These are phyloP conservation scores for Calycina marina DNA, from an alignment of 2,329 filamentous ascomycete species.

Conservation along the genomic window DNA sequence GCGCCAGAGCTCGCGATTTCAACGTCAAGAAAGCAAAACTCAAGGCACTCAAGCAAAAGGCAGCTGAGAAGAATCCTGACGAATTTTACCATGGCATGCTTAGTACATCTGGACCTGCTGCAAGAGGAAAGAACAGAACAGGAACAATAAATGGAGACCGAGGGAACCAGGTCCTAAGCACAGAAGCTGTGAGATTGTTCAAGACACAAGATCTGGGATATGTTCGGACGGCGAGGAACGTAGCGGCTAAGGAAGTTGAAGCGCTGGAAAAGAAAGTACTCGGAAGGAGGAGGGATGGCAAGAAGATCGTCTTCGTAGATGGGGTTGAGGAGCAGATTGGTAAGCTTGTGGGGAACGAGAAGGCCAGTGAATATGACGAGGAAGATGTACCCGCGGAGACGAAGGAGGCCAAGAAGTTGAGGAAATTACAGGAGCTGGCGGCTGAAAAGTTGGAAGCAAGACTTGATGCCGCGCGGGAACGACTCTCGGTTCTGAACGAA, in stretches of 20 bases:
- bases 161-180: slow-evolving; percentile 38
- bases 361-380: slow-evolving; percentile 16
- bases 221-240: slow-evolving; percentile 45
- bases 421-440: slow-evolving; percentile 30
- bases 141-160: slow-evolving; percentile 43
- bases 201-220: slow-evolving; percentile 59
- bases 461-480: slow-evolving; percentile 35
- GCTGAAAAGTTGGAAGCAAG: slow-evolving; percentile 33
- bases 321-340: slow-evolving; percentile 15
- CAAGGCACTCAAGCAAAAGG: slow-evolving; percentile 44
- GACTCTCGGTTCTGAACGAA: slow-evolving; percentile 37
- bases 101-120: slow-evolving; percentile 40
- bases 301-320: slow-evolving; percentile 24
- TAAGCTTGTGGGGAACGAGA: slow-evolving; percentile 19
- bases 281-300: slow-evolving; percentile 20
- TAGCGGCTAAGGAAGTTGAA: slow-evolving; percentile 41
- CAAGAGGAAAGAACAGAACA: slow-evolving; percentile 34
- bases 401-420: slow-evolving; percentile 21
- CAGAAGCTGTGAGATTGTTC: slow-evolving; percentile 44
- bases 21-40: slow-evolving; percentile 49
- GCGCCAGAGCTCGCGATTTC: slow-evolving; percentile 49
- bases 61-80: slow-evolving; percentile 53
- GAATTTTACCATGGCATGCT: slow-evolving; percentile 63
- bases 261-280: slow-evolving; percentile 38
- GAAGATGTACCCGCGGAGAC: slow-evolving; percentile 6